phyloP scores from a whole-genome alignment of 2,329 filamentous ascomycete species.

The Rhynchosporium graminicola region DNA sequence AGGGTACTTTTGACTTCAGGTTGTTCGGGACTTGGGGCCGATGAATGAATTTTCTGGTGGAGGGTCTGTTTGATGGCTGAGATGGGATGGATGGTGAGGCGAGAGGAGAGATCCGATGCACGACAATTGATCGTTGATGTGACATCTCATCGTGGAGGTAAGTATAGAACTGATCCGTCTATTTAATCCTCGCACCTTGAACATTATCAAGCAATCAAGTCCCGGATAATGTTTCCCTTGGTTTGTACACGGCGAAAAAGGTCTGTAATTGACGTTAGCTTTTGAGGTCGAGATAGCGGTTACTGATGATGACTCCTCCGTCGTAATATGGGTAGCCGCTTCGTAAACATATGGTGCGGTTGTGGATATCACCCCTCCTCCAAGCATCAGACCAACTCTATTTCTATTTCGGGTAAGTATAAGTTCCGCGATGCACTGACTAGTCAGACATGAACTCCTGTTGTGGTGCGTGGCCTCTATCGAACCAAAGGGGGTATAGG shows the following conservation, averaged over 20 bases:
- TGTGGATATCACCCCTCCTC: conserved; percentile 5
- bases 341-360: not conserved
- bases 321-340: conserved; percentile 1
- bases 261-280: not conserved
- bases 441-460: not conserved
- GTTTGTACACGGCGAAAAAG: conserved; percentile 12
- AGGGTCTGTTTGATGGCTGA: not conserved
- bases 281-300: conserved; percentile 3
- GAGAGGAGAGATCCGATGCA: not conserved
- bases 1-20: not conserved
- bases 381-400: not conserved
- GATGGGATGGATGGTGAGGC: not conserved
- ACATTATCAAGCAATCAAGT: not conserved
- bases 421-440: not conserved
- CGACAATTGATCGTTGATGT: conserved; percentile 4
- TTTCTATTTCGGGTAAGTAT: conserved; percentile 12
- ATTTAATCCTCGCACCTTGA: conserved; percentile 2
- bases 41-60: not conserved
- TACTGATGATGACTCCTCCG: not conserved
- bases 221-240: conserved; percentile 1
- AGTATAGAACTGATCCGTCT: not conserved
- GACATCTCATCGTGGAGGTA: not conserved
- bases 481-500: not conserved
- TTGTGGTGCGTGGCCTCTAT: not conserved
- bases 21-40: not conserved